These are phyloP conservation scores for Saitozyma sp. DNA, from an alignment of 768 basidiomycete species.

Conservation along the genomic window DNA sequence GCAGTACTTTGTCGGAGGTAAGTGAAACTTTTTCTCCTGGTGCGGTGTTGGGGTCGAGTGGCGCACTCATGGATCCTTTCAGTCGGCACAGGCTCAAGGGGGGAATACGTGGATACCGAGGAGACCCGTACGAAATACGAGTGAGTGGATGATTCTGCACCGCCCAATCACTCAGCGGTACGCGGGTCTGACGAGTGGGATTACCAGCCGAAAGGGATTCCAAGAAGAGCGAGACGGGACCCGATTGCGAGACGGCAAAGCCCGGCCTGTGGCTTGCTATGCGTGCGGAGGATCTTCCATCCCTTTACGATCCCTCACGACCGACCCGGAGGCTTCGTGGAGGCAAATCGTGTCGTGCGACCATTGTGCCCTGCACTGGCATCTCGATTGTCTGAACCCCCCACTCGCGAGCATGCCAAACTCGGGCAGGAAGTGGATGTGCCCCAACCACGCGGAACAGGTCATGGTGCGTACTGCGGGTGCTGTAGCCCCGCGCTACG, in stretches of 20 bases:
- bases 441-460: constrained; percentile 92
- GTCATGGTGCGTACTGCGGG: constrained; percentile 63
- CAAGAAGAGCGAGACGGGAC: constrained; percentile 88
- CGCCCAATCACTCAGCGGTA: background rate
- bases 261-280: constrained; percentile 82
- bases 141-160: constrained; percentile 58
- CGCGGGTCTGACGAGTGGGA: too few relatives aligned
- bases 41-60: background rate
- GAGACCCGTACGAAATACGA: constrained; percentile 78
- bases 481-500: too few relatives aligned
- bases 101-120: constrained; percentile 78
- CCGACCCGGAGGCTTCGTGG: constrained; percentile 43
- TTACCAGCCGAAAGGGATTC: constrained; percentile 73
- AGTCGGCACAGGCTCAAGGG: constrained; percentile 79
- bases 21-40: constrained; percentile 36
- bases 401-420: constrained; percentile 82
- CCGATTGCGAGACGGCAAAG: constrained; percentile 80
- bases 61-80: background rate
- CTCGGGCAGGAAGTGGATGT: constrained; percentile 95
- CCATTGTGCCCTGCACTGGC: constrained; percentile 92
- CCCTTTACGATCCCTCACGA: constrained; percentile 57
- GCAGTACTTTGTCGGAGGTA: constrained; percentile 82
- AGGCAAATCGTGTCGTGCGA: constrained; percentile 83
- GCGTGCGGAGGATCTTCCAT: constrained; percentile 75
- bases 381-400: constrained; percentile 92